Conservation (phyloP, 495 filamentous ascomycete species). For the Pseudotulostoma volvatum region DNA sequence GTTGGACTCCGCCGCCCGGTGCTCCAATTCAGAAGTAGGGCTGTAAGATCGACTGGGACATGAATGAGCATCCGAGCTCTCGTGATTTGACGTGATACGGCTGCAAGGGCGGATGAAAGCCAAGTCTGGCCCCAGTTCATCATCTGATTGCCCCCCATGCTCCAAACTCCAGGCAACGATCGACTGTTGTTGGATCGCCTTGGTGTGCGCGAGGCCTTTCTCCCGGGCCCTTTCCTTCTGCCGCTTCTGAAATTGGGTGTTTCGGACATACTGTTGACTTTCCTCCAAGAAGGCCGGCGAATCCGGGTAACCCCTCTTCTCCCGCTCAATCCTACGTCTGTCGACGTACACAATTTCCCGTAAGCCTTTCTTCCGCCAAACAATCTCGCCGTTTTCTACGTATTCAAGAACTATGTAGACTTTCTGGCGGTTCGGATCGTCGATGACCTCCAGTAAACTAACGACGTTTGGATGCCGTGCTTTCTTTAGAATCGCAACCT, state of each 20-base stretch:
- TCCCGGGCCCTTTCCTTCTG: slow-evolving; percentile 41
- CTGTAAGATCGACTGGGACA: slow-evolving; percentile 30
- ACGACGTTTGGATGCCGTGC: slow-evolving; percentile 92
- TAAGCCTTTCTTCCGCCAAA: slow-evolving; percentile 75
- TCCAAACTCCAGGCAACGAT: slow-evolving; percentile 63
- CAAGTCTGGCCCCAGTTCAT: slow-evolving; percentile 23
- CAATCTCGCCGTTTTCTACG: slow-evolving; percentile 82
- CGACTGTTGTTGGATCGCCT: slow-evolving; percentile 23
- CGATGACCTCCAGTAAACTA: slow-evolving; percentile 88
- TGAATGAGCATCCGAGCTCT: slow-evolving; percentile 14
- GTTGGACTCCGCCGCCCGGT: slow-evolving; percentile 29
- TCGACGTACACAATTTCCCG: slow-evolving; percentile 70
- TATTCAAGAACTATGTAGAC: slow-evolving; percentile 96
- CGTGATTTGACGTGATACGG: slow-evolving; percentile 15
- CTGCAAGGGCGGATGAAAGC: slow-evolving; percentile 19
- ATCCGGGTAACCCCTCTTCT: slow-evolving; percentile 41
- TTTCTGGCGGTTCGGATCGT: slow-evolving; percentile 88
- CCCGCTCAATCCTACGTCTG: slow-evolving; percentile 57
- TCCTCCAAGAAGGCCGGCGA: slow-evolving; percentile 38
- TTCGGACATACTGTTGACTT: slow-evolving; percentile 42
- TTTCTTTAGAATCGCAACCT: slow-evolving; percentile 97
- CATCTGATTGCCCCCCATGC: slow-evolving; percentile 51
- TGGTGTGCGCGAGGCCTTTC: slow-evolving; percentile 35
- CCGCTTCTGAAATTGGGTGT: slow-evolving; percentile 38
- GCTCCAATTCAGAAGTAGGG: slow-evolving; percentile 26